Percentiles rank a stretch among this genome's conserved stretches.
Conservation (phyloP, 495 filamentous ascomycete genomes). For the Talaromyces adpressus region DNA sequence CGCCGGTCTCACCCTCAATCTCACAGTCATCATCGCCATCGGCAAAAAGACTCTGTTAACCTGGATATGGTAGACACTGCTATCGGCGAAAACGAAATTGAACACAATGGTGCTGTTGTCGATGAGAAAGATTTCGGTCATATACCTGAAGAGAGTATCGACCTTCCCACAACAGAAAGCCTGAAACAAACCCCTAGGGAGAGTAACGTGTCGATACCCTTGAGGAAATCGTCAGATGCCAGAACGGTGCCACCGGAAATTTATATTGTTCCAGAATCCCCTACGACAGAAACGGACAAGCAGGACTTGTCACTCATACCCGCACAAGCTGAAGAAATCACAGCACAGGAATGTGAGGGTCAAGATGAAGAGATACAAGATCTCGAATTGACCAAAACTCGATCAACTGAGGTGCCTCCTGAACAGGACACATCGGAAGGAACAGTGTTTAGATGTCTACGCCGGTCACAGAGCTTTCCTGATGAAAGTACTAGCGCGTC, state of each 20-base stretch:
- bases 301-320: neutral
- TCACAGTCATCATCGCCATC: conserved; percentile 20
- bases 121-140: neutral
- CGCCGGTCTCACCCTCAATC: conserved; percentile 34
- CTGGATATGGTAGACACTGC: conserved; percentile 18
- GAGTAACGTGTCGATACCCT: neutral
- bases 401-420: conserved; percentile 31
- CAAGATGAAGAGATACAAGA: conserved; percentile 24
- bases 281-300: neutral
- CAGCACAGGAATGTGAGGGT: neutral
- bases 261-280: conserved; percentile 12
- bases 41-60: conserved; percentile 32
- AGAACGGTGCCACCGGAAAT: conserved; percentile 15
- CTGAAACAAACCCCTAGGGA: conserved; percentile 7
- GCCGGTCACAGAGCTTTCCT: conserved; percentile 38
- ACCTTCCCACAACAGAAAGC: neutral
- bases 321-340: neutral
- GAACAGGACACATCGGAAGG: conserved; percentile 20
- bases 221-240: conserved; percentile 10
- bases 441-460: conserved; percentile 29
- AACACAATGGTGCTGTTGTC: conserved; percentile 1
- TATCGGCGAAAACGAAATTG: conserved; percentile 29
- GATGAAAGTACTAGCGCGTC: conserved; percentile 19
- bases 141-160: neutral
- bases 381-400: conserved; percentile 23